Evolutionary conservation across 768 basidiomycete genomes (phyloP).

Genomic region (Lentinus tigrinus): DNA sequence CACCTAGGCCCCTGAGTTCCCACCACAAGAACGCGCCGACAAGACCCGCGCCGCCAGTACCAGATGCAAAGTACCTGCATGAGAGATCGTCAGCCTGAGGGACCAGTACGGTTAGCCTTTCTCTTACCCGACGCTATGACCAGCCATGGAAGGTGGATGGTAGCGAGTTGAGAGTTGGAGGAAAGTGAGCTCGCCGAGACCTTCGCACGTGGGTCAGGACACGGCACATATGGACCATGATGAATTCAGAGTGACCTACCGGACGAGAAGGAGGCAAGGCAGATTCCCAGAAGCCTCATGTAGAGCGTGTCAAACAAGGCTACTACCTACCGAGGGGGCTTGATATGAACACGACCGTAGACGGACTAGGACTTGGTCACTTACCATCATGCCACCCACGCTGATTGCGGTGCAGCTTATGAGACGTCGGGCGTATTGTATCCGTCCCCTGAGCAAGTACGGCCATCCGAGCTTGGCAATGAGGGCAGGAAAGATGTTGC

Average conservation of each 20-base stretch:
- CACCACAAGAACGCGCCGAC: slow-evolving; percentile 95
- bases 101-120: background rate
- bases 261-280: slow-evolving; percentile 82
- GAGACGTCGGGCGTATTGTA: slow-evolving; percentile 77
- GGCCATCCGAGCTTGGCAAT: slow-evolving; percentile 91
- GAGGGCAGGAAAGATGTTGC: slow-evolving; percentile 89
- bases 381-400: slow-evolving; percentile 83
- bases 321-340: slow-evolving; percentile 54
- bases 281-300: slow-evolving; percentile 78
- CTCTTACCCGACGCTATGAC: slow-evolving; percentile 76
- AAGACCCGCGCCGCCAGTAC: slow-evolving; percentile 92
- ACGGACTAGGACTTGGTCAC: slow-evolving; percentile 26
- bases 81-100: background rate
- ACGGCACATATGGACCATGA: background rate
- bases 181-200: slow-evolving; percentile 93
- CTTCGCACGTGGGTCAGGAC: slow-evolving; percentile 35
- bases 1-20: slow-evolving; percentile 83
- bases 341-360: background rate
- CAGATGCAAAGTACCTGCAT: slow-evolving; percentile 83
- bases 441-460: slow-evolving; percentile 81
- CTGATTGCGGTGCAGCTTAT: slow-evolving; percentile 74
- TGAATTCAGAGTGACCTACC: slow-evolving; percentile 43
- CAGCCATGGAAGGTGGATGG: slow-evolving; percentile 65
- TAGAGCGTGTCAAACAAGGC: slow-evolving; percentile 64
- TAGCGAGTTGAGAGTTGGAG: slow-evolving; percentile 88